Evolutionary conservation across 2,329 filamentous ascomycete genomes (phyloP).

Genomic region (Rosellinia necatrix): DNA sequence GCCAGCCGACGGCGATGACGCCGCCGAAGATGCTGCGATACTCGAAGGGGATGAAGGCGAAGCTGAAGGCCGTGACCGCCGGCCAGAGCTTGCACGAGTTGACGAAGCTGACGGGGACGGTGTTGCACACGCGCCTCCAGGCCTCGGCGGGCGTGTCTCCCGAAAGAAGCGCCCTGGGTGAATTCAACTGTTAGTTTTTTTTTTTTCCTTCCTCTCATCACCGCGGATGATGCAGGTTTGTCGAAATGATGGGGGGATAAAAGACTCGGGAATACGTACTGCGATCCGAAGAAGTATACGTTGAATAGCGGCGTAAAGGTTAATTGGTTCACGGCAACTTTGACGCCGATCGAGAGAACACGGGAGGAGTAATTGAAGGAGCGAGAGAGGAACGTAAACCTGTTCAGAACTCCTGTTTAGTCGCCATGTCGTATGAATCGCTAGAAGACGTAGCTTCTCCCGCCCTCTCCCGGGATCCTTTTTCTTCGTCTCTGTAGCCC

Average conservation of each 20-base stretch:
- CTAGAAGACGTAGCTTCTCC: not conserved
- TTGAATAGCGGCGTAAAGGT: constrained; percentile 85
- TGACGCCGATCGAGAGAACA: constrained; percentile 70
- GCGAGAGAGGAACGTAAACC: constrained; percentile 78
- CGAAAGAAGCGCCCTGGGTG: constrained; percentile 61
- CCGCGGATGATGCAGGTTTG: too few species aligned
- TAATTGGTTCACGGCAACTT: constrained; percentile 79
- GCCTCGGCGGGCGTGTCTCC: constrained; percentile 69
- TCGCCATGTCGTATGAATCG: not conserved
- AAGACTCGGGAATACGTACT: constrained; percentile 43
- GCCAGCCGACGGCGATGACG: constrained; percentile 83
- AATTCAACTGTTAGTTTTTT: not conserved
- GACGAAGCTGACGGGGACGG: constrained; percentile 74
- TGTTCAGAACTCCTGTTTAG: constrained; percentile 39
- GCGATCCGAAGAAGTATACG: constrained; percentile 80
- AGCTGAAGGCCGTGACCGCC: constrained; percentile 81
- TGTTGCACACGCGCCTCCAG: constrained; percentile 71
- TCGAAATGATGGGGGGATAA: not conserved
- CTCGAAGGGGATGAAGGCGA: constrained; percentile 79
- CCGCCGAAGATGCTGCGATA: constrained; percentile 82
- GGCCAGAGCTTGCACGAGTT: constrained; percentile 92
- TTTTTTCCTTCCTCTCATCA: too few species aligned
- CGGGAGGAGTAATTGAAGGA: constrained; percentile 85
- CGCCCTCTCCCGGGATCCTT: not conserved
- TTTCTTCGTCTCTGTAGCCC: not conserved